Evolutionary conservation across 1,139 yeast species (phyloP).

Genomic region (Candida sp.): DNA sequence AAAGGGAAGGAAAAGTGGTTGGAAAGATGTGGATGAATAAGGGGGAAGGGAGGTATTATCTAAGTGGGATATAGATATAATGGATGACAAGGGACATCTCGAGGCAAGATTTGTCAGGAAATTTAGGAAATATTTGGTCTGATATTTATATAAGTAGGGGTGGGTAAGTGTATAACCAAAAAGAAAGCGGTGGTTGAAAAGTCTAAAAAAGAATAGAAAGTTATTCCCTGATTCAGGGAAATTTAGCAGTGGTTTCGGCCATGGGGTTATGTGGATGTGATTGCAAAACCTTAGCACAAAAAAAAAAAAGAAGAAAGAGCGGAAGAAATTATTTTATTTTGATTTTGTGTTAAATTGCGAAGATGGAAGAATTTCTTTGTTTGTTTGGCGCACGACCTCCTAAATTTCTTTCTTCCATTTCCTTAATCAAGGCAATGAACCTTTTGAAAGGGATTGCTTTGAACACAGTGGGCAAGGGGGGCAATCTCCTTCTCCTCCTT

Average conservation of each 20-base stretch:
- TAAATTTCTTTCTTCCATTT: background rate
- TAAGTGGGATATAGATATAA: background rate
- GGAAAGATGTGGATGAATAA: background rate
- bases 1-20: background rate
- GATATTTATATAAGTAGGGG: background rate
- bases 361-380: too few species aligned
- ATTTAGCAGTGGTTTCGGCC: too few species aligned
- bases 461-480: too few species aligned
- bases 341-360: background rate
- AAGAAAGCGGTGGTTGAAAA: too few species aligned
- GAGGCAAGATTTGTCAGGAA: background rate
- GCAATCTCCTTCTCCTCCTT: too few species aligned
- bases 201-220: too few species aligned
- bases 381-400: background rate
- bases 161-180: too few species aligned
- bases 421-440: background rate
- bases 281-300: too few species aligned
- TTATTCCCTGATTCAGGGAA: too few species aligned
- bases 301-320: background rate
- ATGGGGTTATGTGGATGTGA: too few species aligned
- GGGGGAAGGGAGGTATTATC: too few species aligned
- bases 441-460: too few species aligned
- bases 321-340: background rate
- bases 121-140: slow-evolving; percentile 1
- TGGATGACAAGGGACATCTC: background rate